These are phyloP conservation scores for Neurospora sp. DNA, from an alignment of 495 filamentous ascomycete species.

Conservation along the genomic window DNA sequence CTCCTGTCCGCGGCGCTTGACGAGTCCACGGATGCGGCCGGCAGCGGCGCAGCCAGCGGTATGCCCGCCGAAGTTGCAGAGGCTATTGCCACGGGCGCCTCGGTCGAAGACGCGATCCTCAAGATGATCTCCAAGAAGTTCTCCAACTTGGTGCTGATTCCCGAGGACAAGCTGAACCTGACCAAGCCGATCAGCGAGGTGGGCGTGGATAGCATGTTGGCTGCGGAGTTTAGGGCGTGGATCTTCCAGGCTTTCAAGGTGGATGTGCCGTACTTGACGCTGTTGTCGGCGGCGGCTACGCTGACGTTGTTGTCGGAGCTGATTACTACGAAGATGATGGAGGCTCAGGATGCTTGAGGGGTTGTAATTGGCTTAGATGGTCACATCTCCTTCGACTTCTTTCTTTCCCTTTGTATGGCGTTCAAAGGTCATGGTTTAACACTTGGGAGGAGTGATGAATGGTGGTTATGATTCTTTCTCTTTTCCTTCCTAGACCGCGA, in stretches of 20 bases:
- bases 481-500: not conserved
- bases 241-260: slow-evolving; percentile 33
- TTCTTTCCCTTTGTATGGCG: not conserved
- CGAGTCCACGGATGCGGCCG: slow-evolving; percentile 6
- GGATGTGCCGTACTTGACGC: slow-evolving; percentile 29
- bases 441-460: not conserved
- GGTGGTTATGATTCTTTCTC: not conserved
- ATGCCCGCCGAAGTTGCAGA: slow-evolving; percentile 4
- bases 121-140: slow-evolving; percentile 22
- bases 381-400: too few relatives aligned
- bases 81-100: slow-evolving; percentile 1
- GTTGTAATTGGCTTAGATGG: slow-evolving; percentile 5
- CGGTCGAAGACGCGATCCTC: slow-evolving; percentile 5
- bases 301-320: not conserved
- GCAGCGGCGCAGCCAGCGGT: not conserved
- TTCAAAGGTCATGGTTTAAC: not conserved
- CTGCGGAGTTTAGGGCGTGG: slow-evolving; percentile 38
- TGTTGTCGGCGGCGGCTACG: slow-evolving; percentile 16
- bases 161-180: slow-evolving; percentile 15
- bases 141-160: slow-evolving; percentile 22
- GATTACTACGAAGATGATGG: not conserved
- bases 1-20: slow-evolving; percentile 4
- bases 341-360: not conserved
- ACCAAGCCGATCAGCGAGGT: slow-evolving; percentile 23
- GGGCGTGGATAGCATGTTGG: slow-evolving; percentile 40